Base-by-base conservation (phyloP, 2,329 filamentous ascomycete genomes). In the Myriosclerotinia duriaeana region DNA sequence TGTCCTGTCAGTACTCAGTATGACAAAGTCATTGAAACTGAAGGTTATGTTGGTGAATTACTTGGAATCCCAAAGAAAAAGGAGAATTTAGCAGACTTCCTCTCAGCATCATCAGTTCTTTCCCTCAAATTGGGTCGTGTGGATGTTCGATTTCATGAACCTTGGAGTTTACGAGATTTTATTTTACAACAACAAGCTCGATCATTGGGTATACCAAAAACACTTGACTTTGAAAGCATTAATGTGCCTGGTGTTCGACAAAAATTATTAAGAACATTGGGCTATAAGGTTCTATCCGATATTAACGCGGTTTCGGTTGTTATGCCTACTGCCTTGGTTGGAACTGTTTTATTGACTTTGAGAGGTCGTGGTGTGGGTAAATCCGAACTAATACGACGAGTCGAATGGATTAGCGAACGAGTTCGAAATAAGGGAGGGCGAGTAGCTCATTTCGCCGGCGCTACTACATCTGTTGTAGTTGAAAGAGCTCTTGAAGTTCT, bases 1-100 rank as follows among this genome's bases (percentile, higher is more conserved):
- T 97, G 94, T 72, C 95, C 95, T 0, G 95, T 99, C 55, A 96
- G 91, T 77, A 97, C 93, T 0, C 95, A 99, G 76, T 99, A 99
- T 76, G 95, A 99, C 82, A 99, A 98, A 76, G 95, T 99, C 66
- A 96, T 99, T 68, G 95, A 99, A 78, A 97, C 96, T 0, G 93
- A 97, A 78, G 95, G 93, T 6, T 99, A 99, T 75, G 94, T 98
- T 54, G 95, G 89, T 44, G 95, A 99, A 77, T 85, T 99, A 2
- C 84, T 99, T 0, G 95, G 95, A 3, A 89, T 96, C 69, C 95
- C 95, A 0, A 99, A 99, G 78, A 92, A 92, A 74, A 96, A 97
- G 76, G 95, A 99, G 76, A 97, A 97, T 69, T 80, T 99, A 48
- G 86, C 88, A 44, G 92, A 96, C 74, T 96, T 99, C 72, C 79